Evolutionary conservation across 495 filamentous ascomycete species (phyloP), one percentile per base, ranked within the genome.

Genomic region (Lasiosphaeria miniovina): DNA sequence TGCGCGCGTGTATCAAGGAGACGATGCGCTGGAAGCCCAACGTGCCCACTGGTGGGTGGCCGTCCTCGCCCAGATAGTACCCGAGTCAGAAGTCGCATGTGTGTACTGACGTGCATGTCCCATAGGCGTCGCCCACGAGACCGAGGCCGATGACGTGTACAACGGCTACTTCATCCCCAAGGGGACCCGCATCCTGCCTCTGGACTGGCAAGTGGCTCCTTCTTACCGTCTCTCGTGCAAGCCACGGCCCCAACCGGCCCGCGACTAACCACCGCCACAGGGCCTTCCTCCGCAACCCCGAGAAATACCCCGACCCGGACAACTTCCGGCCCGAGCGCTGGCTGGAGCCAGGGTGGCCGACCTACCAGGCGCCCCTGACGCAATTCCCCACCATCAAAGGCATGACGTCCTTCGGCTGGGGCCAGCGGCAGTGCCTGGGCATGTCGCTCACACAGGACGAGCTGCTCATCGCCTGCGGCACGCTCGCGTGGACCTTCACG

Each of bases 361-460:
- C 81, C 10, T 84, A 81, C 61, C 75, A 78, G 49, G 76, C 74
- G 41, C 78, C 78, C 3, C 66, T 81, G 6, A 75, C 69, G 32
- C 56, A 65, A 52, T 80, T 64, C 55, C 78, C 78, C 10, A 76
- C 65, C 68, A 78, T 72, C 74, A 75, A 71, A 52, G 73, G 73
- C 40, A 65, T 77, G 69, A 67, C 75, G 0, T 75, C 73, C 3
- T 88, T 86, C 61, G 85, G 85, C 7, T 85, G 80, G 64, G 86
- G 86, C 0, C 80, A 85, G 11, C 75, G 85, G 0, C 77, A 84
- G 35, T 89, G 86, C 52, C 73, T 84, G 0, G 86, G 85, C 3
- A 79, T 81, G 31, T 69, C 55, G 0, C 54, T 69, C 0, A 69
- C 67, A 74, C 84, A 87, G 54, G 75, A 77, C 51, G 75, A 77